Evolutionary conservation across 805 yeast genomes (phyloP).

Genomic region (Kodamaea hsintzibuensis): DNA sequence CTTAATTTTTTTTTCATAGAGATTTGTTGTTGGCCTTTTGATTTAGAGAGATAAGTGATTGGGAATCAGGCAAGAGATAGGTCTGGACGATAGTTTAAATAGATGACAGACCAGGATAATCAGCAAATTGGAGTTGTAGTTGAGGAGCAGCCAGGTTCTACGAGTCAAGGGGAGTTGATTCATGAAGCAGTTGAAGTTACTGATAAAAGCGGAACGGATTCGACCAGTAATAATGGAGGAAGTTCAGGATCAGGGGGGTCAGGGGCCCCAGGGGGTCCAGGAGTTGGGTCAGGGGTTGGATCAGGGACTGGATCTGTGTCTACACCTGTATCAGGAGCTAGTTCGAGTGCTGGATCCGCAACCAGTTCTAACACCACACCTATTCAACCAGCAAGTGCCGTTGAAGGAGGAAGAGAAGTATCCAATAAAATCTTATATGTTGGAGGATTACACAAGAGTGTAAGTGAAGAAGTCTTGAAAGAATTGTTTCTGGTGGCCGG

Average conservation of each 20-base stretch:
- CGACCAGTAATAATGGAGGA: neutral
- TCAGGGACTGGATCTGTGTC: neutral
- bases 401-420: conserved; percentile 79
- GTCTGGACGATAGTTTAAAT: neutral
- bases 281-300: neutral
- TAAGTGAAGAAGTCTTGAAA: conserved; percentile 61
- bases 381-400: conserved; percentile 60
- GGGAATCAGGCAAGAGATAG: neutral
- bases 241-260: neutral
- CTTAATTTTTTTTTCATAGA: conserved; percentile 1
- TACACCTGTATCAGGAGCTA: neutral
- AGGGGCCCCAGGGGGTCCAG: neutral
- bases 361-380: neutral
- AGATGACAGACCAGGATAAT: conserved; percentile 4
- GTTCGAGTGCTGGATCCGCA: neutral
- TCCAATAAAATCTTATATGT: conserved; percentile 74
- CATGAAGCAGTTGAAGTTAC: neutral
- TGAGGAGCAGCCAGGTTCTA: neutral
- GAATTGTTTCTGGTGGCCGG: conserved; percentile 66
- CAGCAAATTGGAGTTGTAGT: neutral
- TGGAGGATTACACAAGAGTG: conserved; percentile 66
- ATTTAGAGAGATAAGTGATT: neutral
- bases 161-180: neutral
- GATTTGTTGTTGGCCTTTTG: neutral
- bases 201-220: neutral